Base-by-base conservation (phyloP, 1,284 basidiomycete genomes). In the Leucoagaricus sp. region DNA sequence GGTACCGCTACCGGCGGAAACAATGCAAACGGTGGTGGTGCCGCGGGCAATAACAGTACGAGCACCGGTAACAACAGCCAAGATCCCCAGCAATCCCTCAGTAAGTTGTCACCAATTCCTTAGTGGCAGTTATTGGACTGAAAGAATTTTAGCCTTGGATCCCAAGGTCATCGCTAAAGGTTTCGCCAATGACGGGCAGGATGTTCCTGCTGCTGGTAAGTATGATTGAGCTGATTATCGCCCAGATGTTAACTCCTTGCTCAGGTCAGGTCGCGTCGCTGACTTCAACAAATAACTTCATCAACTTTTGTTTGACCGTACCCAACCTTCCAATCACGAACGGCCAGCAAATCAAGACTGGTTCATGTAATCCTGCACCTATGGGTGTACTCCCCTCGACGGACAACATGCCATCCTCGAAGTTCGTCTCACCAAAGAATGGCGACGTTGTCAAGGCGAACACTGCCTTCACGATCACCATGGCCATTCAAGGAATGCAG, bases 261-360 rank as follows among this genome's bases (percentile, higher is more conserved):
- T 17, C 72, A 54, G 80, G 80, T 55, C 80, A 83, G 65, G 78
- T 81, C 55, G 72, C 83, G 4, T 84, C 82, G n/a, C 63, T 81
- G 45, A 83, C 82, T 4, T 81, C 79, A 48, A 70, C 73, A 46
- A 86, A 87, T 75, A 86, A 87, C 56, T 86, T 83, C 69, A 84
- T 86, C 75, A 82, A 85, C 75, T 84, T 77, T 59, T 74, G 72
- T 46, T 58, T 64, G 47, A 69, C 66, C 12, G 61, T 67, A 21
- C 69, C 70, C 33, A 62, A 71, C 26, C 49, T 70, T 13, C 68
- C 71, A 2, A 65, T 79, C 21, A 81, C 78, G 3, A 74, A 80
- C 62, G 75, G 81, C 47, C 50, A 70, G 56, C 80, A 83, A 61
- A 64, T 77, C 58, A 68, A 63, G 40, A 67, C 69, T 13, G 84